A percentile compares a stretch with the other conserved stretches of the same genome.
Evolutionary conservation across 2,329 filamentous ascomycete genomes (phyloP).

Genomic region (Neophaeococcomyces aloes): DNA sequence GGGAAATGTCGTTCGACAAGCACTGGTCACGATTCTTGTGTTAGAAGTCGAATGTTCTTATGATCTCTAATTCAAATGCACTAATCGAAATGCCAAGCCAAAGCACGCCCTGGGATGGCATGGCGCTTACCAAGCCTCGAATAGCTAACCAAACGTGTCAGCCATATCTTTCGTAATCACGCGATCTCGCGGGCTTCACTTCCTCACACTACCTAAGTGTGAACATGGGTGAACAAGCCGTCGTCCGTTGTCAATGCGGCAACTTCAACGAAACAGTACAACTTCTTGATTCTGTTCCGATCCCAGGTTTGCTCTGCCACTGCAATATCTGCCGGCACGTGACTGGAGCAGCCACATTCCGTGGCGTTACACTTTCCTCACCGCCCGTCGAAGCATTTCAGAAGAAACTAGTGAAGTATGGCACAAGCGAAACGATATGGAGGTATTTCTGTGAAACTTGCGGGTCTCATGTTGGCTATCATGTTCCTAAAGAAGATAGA

Average conservation of each 20-base stretch:
- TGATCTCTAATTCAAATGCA: no score
- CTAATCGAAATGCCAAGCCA: slow-evolving; percentile 2
- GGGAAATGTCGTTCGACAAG: no score
- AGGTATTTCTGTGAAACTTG: slow-evolving; percentile 20
- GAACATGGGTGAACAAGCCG: slow-evolving; percentile 1
- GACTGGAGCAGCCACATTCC: slow-evolving; percentile 38
- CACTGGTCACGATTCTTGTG: no score
- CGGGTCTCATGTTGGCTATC: slow-evolving; percentile 24
- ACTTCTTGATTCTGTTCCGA: slow-evolving; percentile 11
- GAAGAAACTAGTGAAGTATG: slow-evolving; percentile 33
- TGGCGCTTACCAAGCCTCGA: neutral
- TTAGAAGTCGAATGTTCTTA: no score
- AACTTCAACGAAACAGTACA: slow-evolving; percentile 12
- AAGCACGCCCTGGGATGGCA: slow-evolving; percentile 6
- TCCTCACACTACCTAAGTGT: neutral
- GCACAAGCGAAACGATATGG: slow-evolving; percentile 32
- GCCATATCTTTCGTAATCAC: neutral
- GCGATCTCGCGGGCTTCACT: neutral
- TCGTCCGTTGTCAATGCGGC: slow-evolving; percentile 17
- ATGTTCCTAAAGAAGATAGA: slow-evolving; percentile 20
- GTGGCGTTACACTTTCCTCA: slow-evolving; percentile 33
- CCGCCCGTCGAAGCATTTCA: slow-evolving; percentile 24
- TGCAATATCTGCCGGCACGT: slow-evolving; percentile 41
- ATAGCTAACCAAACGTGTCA: neutral
- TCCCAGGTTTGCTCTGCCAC: slow-evolving; percentile 36